Percentiles rank a stretch among this genome's conserved stretches.
Evolutionary conservation across 2,329 filamentous ascomycete species (phyloP).

Genomic region (Trichoderma koningiopsis): DNA sequence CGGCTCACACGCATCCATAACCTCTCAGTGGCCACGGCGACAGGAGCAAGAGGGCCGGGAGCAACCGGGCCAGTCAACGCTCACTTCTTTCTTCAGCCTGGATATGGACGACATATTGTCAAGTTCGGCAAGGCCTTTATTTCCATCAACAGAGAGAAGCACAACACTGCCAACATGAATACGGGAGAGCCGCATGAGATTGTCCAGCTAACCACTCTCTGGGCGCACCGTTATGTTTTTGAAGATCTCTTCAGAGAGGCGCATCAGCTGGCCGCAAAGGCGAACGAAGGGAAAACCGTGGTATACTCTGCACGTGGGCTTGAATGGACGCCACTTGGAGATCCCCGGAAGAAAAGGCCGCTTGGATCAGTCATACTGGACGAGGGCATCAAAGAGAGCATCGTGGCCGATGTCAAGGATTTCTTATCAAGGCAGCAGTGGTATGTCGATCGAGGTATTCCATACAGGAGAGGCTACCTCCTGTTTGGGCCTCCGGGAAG

Average conservation of each 20-base stretch:
- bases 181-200: conserved; percentile 94
- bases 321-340: conserved; percentile 82
- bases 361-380: conserved; percentile 86
- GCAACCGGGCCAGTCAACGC: conserved; percentile 69
- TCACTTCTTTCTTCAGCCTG: conserved; percentile 85
- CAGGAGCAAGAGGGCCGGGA: conserved; percentile 61
- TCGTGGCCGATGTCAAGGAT: conserved; percentile 79
- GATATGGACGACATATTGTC: conserved; percentile 85
- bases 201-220: conserved; percentile 87
- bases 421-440: conserved; percentile 79
- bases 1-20: conserved; percentile 63
- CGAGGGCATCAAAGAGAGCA: conserved; percentile 76
- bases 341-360: conserved; percentile 82
- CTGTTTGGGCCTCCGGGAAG: conserved; percentile 88
- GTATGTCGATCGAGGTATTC: conserved; percentile 94
- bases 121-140: conserved; percentile 88
- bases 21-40: conserved; percentile 60
- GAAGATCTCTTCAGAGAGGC: conserved; percentile 88
- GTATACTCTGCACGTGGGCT: conserved; percentile 86
- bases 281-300: conserved; percentile 87
- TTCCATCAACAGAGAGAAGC: conserved; percentile 81
- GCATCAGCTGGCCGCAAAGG: conserved; percentile 74
- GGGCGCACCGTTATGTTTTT: conserved; percentile 85
- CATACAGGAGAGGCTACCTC: conserved; percentile 86
- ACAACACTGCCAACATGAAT: conserved; percentile 76